These are phyloP conservation scores for Nemophila menziesii DNA, from an alignment of 257 asterid species.

Conservation along the genomic window DNA sequence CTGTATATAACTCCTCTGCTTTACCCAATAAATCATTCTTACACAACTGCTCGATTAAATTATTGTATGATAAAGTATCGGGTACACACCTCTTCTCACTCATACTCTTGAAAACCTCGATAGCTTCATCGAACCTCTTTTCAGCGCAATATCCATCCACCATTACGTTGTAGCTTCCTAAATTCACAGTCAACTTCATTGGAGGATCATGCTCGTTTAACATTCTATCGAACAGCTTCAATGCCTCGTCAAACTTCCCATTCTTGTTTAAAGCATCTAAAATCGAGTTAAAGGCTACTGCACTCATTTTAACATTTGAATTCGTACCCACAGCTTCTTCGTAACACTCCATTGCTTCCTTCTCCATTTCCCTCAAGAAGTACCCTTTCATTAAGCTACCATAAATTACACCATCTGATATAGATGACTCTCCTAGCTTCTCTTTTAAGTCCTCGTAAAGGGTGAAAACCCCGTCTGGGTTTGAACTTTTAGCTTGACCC, in stretches of 20 bases:
- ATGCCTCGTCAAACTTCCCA: constrained; percentile 72
- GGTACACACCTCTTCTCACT: constrained; percentile 71
- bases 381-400: constrained; percentile 89
- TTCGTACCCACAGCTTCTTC: constrained; percentile 41
- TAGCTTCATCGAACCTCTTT: constrained; percentile 58
- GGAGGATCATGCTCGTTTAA: constrained; percentile 73
- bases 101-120: constrained; percentile 62
- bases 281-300: constrained; percentile 56
- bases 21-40: constrained; percentile 45
- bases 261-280: constrained; percentile 79
- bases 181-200: constrained; percentile 48
- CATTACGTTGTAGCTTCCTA: constrained; percentile 79
- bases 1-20: constrained; percentile 69
- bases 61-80: constrained; percentile 64
- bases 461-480: constrained; percentile 51
- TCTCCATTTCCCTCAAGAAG: constrained; percentile 76
- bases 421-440: constrained; percentile 46
- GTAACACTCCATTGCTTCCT: constrained; percentile 72
- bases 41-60: constrained; percentile 76
- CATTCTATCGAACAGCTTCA: constrained; percentile 70
- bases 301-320: constrained; percentile 49
- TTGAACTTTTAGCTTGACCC: constrained; percentile 46
- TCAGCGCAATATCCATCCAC: constrained; percentile 68
- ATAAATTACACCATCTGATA: constrained; percentile 58
- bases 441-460: constrained; percentile 74